phyloP scores from a whole-genome alignment of 73 alveolate species.

The Urostyla sp. region DNA sequence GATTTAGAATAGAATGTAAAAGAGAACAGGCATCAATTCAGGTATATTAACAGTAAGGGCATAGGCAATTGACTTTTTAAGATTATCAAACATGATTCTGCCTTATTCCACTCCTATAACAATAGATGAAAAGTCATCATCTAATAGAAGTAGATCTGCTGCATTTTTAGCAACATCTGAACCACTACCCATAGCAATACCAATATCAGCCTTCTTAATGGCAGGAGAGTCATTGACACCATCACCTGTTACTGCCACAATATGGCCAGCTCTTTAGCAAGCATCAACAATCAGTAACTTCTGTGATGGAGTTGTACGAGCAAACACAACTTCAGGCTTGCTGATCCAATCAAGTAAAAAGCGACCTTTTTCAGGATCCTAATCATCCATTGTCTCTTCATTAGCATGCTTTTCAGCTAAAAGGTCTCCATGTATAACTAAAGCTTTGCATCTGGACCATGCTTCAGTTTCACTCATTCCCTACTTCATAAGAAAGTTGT shows the following conservation, averaged over 20 bases:
- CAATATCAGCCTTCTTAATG: constrained; percentile 92
- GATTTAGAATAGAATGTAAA: constrained; percentile 70
- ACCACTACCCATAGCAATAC: constrained; percentile 93
- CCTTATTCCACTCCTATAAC: constrained; percentile 98
- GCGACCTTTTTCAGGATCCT: constrained; percentile 81
- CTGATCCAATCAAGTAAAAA: constrained; percentile 83
- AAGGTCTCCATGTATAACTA: constrained; percentile 87
- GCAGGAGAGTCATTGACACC: constrained; percentile 97
- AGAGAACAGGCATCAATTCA: constrained; percentile 86
- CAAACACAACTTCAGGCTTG: constrained; percentile 91
- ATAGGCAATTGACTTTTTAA: constrained; percentile 88
- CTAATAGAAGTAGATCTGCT: constrained; percentile 97
- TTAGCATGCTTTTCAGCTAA: constrained; percentile 61
- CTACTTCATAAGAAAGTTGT: neutral
- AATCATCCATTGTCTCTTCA: constrained; percentile 73
- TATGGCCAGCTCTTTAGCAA: constrained; percentile 87
- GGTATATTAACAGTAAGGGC: constrained; percentile 86
- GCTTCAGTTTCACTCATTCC: constrained; percentile 75
- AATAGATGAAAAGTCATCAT: constrained; percentile 98
- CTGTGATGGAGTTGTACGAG: constrained; percentile 93
- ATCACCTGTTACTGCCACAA: constrained; percentile 96
- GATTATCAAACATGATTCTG: constrained; percentile 94
- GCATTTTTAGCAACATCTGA: constrained; percentile 99
- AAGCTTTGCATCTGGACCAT: constrained; percentile 65
- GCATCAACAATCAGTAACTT: constrained; percentile 92